A percentile compares a stretch with the other conserved stretches of the same genome.
phyloP scores from a whole-genome alignment of 2,329 filamentous ascomycete genomes.

The Cladosporium sphaerospermum region DNA sequence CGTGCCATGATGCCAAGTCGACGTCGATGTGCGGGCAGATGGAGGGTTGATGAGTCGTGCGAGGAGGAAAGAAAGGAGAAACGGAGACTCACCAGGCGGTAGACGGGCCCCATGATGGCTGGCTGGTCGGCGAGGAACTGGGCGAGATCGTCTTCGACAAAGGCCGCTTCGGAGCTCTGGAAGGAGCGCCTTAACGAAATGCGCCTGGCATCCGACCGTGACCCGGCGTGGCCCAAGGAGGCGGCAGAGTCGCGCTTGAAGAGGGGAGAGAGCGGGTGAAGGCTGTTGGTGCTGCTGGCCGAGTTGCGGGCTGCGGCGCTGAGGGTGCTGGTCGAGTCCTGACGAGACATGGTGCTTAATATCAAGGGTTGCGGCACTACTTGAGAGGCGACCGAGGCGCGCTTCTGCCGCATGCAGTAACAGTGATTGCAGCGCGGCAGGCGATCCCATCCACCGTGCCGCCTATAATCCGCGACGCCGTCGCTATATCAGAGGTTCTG shows the following conservation, averaged over 20 bases:
- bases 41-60: background rate
- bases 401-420: constrained; percentile 10
- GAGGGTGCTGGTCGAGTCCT: constrained; percentile 9
- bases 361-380: constrained; percentile 20
- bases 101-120: constrained; percentile 7
- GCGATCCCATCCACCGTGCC: constrained; percentile 8
- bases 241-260: constrained; percentile 9
- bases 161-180: constrained; percentile 8
- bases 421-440: background rate
- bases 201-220: constrained; percentile 1
- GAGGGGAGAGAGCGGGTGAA: background rate
- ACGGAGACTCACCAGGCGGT: constrained; percentile 7
- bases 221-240: constrained; percentile 1
- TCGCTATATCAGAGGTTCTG: constrained; percentile 3
- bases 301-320: constrained; percentile 2
- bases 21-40: background rate
- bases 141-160: constrained; percentile 9
- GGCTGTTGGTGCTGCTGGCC: constrained; percentile 3
- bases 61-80: background rate
- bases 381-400: constrained; percentile 19
- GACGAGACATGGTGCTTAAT: constrained; percentile 13
- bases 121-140: constrained; percentile 12
- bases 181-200: constrained; percentile 7
- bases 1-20: background rate
- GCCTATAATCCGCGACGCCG: constrained; percentile 7